phyloP scores from a whole-genome alignment of 2,329 filamentous ascomycete genomes.

The Aureobasidium melanogenum region DNA sequence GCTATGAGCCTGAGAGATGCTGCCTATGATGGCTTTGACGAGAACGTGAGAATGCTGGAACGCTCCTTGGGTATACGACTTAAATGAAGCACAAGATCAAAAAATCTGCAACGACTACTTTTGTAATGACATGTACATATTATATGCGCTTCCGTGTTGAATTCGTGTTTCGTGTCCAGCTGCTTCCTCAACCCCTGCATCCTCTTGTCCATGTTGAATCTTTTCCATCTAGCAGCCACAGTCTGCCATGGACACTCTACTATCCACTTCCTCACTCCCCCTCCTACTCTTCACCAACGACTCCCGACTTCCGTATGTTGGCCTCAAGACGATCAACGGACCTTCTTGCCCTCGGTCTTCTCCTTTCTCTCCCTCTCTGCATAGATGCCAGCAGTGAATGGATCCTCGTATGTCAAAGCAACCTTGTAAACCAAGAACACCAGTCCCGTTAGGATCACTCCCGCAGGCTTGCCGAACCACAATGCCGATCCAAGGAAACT shows the following conservation, averaged over 20 bases:
- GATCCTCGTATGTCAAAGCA: slow-evolving; percentile 81
- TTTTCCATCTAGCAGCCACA: neutral
- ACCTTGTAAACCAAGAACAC: slow-evolving; percentile 72
- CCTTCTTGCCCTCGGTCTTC: slow-evolving; percentile 26
- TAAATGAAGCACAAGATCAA: neutral
- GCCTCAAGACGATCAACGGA: neutral
- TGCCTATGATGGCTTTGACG: slow-evolving; percentile 55
- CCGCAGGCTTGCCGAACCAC: slow-evolving; percentile 79
- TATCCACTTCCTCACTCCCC: neutral
- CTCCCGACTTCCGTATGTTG: neutral
- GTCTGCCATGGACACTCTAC: neutral
- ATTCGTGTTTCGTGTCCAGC: neutral
- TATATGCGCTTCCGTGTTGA: neutral
- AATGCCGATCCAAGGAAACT: slow-evolving; percentile 85
- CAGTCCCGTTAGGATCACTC: slow-evolving; percentile 63
- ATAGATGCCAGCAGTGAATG: slow-evolving; percentile 90
- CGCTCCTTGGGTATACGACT: slow-evolving; percentile 58
- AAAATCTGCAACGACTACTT: neutral
- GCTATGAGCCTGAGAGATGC: slow-evolving; percentile 26
- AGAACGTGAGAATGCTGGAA: slow-evolving; percentile 65
- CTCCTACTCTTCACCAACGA: slow-evolving; percentile 13
- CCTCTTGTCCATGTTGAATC: neutral
- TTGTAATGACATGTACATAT: neutral
- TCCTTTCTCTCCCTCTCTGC: slow-evolving; percentile 61
- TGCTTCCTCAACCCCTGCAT: neutral